phyloP scores from a whole-genome alignment of 2,329 filamentous ascomycete species.

The Alternaria gaisen region DNA sequence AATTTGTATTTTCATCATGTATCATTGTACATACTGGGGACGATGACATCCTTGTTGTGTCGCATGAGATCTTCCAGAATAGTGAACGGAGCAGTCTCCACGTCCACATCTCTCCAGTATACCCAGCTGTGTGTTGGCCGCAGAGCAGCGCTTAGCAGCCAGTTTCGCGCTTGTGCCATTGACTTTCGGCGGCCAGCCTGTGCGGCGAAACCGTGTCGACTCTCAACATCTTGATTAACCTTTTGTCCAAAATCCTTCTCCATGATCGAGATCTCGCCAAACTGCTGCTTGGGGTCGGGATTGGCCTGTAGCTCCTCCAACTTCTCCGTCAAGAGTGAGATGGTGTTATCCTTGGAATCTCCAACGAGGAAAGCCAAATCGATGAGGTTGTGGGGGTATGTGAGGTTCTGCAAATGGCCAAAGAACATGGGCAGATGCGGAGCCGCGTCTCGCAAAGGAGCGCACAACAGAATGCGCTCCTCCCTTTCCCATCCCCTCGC shows the following conservation, averaged over 20 bases:
- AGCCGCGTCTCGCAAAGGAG: constrained; percentile 91
- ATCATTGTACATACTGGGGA: constrained; percentile 74
- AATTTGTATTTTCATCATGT: background rate
- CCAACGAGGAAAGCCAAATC: constrained; percentile 97
- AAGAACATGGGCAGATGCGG: constrained; percentile 98
- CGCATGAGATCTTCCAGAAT: constrained; percentile 98
- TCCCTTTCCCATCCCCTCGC: constrained; percentile 95
- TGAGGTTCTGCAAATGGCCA: constrained; percentile 94
- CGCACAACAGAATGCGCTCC: constrained; percentile 93
- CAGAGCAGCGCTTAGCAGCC: constrained; percentile 91
- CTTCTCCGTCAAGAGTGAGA: constrained; percentile 76
- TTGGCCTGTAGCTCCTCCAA: constrained; percentile 82
- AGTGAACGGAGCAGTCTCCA: constrained; percentile 95
- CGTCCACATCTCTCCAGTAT: constrained; percentile 98
- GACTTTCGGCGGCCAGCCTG: constrained; percentile 93
- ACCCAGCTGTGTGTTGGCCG: constrained; percentile 98
- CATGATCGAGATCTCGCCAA: constrained; percentile 96
- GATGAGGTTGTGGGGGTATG: constrained; percentile 95
- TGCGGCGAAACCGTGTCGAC: constrained; percentile 94
- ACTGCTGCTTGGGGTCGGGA: constrained; percentile 80
- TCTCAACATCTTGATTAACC: constrained; percentile 97
- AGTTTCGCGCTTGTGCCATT: constrained; percentile 98
- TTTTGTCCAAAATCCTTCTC: constrained; percentile 99
- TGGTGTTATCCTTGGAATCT: constrained; percentile 92
- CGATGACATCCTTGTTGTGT: constrained; percentile 98